Evolutionary conservation across 1,284 basidiomycete species (phyloP).

Genomic region (Takashimella koratensis): DNA sequence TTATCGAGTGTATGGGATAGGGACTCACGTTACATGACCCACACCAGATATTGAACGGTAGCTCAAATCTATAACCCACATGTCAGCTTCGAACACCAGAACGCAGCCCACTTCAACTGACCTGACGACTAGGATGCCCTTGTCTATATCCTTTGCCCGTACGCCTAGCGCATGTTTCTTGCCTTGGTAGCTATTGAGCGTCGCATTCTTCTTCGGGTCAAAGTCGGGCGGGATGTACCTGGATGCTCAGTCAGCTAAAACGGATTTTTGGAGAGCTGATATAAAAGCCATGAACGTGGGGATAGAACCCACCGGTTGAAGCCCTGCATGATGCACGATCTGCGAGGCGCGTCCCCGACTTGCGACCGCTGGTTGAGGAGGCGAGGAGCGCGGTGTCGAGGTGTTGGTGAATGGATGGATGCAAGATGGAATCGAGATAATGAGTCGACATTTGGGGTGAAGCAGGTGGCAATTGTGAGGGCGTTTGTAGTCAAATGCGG

Average conservation of each 20-base stretch:
- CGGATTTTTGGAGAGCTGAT: constrained; percentile 56
- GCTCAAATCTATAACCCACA: constrained; percentile 69
- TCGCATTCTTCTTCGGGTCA: constrained; percentile 72
- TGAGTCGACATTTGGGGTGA: too few relatives aligned
- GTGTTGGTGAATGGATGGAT: too few relatives aligned
- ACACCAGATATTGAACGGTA: constrained; percentile 98
- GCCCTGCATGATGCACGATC: constrained; percentile 50
- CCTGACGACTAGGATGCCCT: constrained; percentile 88
- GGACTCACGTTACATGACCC: constrained; percentile 68
- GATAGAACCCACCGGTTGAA: constrained; percentile 62
- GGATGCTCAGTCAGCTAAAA: constrained; percentile 55
- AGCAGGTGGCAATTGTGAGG: too few relatives aligned
- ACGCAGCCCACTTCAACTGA: too few relatives aligned
- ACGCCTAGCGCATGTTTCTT: constrained; percentile 87
- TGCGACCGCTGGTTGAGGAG: too few relatives aligned
- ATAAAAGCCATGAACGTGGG: background rate
- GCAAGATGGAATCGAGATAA: too few relatives aligned
- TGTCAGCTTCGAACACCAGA: too few relatives aligned
- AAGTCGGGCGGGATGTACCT: constrained; percentile 94
- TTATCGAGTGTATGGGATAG: background rate
- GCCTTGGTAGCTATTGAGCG: constrained; percentile 73
- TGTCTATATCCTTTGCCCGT: constrained; percentile 80
- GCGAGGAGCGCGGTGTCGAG: too few relatives aligned
- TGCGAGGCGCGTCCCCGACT: too few relatives aligned
- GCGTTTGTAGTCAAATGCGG: too few relatives aligned